Conservation (phyloP, 108 stramenopile species). For the Epithemia pelagica region DNA sequence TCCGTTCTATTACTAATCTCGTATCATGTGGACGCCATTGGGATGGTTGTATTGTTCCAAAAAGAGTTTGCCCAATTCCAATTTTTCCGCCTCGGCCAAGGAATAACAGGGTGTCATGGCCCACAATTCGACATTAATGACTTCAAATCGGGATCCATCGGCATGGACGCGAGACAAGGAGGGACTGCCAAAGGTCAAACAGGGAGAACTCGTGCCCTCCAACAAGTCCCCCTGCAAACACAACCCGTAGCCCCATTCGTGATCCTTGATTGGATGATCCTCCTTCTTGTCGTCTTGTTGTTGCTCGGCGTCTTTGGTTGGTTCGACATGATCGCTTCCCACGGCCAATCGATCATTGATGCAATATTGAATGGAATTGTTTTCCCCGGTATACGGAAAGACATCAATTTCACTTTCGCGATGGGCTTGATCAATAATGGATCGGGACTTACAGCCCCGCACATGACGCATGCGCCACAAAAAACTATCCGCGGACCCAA, state of each 20-base stretch:
- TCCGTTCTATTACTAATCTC: too few species aligned
- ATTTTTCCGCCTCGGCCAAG: slow-evolving; percentile 52
- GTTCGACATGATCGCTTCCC: slow-evolving; percentile 36
- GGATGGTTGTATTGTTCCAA: slow-evolving; percentile 20
- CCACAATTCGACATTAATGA: slow-evolving; percentile 73
- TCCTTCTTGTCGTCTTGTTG: slow-evolving; percentile 1
- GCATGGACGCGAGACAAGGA: slow-evolving; percentile 25
- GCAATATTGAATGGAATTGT: slow-evolving; percentile 60
- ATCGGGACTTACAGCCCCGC: slow-evolving; percentile 20
- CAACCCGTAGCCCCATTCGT: slow-evolving; percentile 60
- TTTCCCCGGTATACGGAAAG: slow-evolving; percentile 53
- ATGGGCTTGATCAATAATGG: slow-evolving; percentile 39
- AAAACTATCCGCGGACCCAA: slow-evolving; percentile 54
- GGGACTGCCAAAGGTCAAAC: slow-evolving; percentile 62
- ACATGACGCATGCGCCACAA: slow-evolving; percentile 52
- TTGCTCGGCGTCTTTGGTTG: slow-evolving; percentile 14
- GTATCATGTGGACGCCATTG: too few species aligned
- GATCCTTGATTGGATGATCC: slow-evolving; percentile 1
- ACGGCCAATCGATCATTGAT: slow-evolving; percentile 48
- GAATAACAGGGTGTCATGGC: slow-evolving; percentile 55
- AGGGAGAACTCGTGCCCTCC: slow-evolving; percentile 46
- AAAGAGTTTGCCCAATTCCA: slow-evolving; percentile 51
- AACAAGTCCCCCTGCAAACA: slow-evolving; percentile 45
- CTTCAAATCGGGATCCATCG: slow-evolving; percentile 57
- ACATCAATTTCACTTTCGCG: slow-evolving; percentile 55